phyloP scores from a whole-genome alignment of 768 basidiomycete species.

The Rhizopogon vulgaris region DNA sequence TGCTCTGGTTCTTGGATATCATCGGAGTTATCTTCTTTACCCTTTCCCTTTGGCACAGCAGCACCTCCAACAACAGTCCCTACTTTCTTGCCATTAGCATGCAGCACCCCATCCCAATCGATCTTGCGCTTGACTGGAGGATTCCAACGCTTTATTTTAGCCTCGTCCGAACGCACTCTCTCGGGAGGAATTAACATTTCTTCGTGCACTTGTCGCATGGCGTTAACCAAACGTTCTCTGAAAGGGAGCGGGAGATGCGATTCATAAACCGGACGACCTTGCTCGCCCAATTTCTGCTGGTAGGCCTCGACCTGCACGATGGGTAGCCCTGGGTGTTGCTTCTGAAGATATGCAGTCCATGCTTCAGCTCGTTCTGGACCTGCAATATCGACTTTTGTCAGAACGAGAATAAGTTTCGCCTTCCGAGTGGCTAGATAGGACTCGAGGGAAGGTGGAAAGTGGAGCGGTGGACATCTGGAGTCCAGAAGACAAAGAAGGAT shows the following conservation, averaged over 20 bases:
- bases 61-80: slow-evolving; percentile 40
- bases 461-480: slow-evolving; percentile 82
- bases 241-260: slow-evolving; percentile 67
- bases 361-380: slow-evolving; percentile 56
- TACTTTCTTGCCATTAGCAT: slow-evolving; percentile 36
- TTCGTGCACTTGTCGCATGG: slow-evolving; percentile 60
- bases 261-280: slow-evolving; percentile 46
- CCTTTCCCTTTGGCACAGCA: slow-evolving; percentile 26
- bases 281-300: slow-evolving; percentile 41
- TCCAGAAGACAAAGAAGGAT: slow-evolving; percentile 86
- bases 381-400: slow-evolving; percentile 86
- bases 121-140: slow-evolving; percentile 58
- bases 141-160: slow-evolving; percentile 54
- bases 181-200: slow-evolving; percentile 66
- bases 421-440: slow-evolving; percentile 41
- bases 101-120: slow-evolving; percentile 66
- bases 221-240: slow-evolving; percentile 55
- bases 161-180: slow-evolving; percentile 41
- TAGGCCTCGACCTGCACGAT: slow-evolving; percentile 80
- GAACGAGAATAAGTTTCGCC: slow-evolving; percentile 52
- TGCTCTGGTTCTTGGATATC: slow-evolving; percentile 20
- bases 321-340: slow-evolving; percentile 44
- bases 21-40: slow-evolving; percentile 6
- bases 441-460: slow-evolving; percentile 76
- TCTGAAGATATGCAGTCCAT: slow-evolving; percentile 60